Percentiles rank a stretch among this genome's conserved stretches.
These are phyloP conservation scores for Cynara cardunculus DNA, from an alignment of 129 eudicot genomes.

Conservation along the genomic window DNA sequence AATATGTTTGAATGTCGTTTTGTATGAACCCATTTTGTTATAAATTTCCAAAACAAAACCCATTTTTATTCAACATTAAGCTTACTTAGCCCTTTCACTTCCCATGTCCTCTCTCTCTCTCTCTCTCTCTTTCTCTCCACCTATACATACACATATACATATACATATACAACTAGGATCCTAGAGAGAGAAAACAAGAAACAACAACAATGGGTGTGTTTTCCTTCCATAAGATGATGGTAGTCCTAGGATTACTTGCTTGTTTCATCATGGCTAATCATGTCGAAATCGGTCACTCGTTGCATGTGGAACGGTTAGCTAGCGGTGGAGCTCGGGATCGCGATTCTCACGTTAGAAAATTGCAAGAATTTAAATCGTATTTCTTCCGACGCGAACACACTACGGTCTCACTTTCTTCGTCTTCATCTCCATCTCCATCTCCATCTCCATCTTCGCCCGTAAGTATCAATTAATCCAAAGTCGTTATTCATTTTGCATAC, in stretches of 20 bases:
- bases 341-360: slow-evolving; percentile 8
- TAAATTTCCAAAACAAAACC: slow-evolving; percentile 1
- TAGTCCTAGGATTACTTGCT: not conserved
- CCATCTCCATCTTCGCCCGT: slow-evolving; percentile 27
- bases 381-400: slow-evolving; percentile 13
- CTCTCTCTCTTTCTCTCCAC: not conserved
- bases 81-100: slow-evolving; percentile 34
- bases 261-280: slow-evolving; percentile 26
- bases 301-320: not conserved
- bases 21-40: slow-evolving; percentile 17
- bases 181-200: slow-evolving; percentile 3
- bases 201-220: slow-evolving; percentile 13
- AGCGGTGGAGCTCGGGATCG: not conserved
- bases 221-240: not conserved
- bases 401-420: slow-evolving; percentile 14
- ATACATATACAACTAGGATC: not conserved
- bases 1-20: slow-evolving; percentile 18
- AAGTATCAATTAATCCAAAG: slow-evolving; percentile 9
- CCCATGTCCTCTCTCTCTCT: slow-evolving; percentile 31
- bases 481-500: not conserved
- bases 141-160: not conserved
- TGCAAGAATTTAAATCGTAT: slow-evolving; percentile 23
- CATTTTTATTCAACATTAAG: slow-evolving; percentile 13
- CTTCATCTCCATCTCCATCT: slow-evolving; percentile 16
- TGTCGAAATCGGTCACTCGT: not conserved